A percentile compares a stretch with the other conserved stretches of the same genome.
Conservation (phyloP, 768 basidiomycete species). For the Hygrophorus pudorinus region DNA sequence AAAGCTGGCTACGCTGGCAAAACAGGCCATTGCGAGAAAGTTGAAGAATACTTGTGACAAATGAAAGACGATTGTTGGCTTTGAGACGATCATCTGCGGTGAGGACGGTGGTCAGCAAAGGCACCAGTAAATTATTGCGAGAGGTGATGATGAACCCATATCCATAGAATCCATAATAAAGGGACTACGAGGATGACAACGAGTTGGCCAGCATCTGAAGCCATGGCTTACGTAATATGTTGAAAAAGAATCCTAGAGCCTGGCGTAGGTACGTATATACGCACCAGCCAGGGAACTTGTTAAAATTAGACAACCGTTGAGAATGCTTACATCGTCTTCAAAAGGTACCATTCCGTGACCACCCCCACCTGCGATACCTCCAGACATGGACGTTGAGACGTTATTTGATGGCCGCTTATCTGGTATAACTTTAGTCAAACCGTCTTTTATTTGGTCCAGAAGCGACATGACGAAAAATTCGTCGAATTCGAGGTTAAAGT, state of each 20-base stretch:
- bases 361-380: conserved; percentile 48
- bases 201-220: conserved; percentile 35
- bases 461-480: conserved; percentile 20
- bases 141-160: conserved; percentile 43
- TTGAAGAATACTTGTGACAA: conserved; percentile 82
- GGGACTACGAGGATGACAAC: conserved; percentile 59
- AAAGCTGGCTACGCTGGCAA: conserved; percentile 81
- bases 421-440: conserved; percentile 36
- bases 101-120: conserved; percentile 9
- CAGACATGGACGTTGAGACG: conserved; percentile 30
- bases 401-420: conserved; percentile 25
- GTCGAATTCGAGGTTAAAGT: neutral
- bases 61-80: conserved; percentile 71
- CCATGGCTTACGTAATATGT: conserved; percentile 29
- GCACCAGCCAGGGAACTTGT: conserved; percentile 4
- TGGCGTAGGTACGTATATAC: conserved; percentile 3
- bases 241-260: conserved; percentile 6
- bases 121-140: conserved; percentile 1
- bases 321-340: conserved; percentile 61
- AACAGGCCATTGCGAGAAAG: conserved; percentile 87
- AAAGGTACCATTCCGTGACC: conserved; percentile 51
- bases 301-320: conserved; percentile 2
- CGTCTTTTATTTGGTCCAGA: conserved; percentile 47
- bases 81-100: conserved; percentile 75
- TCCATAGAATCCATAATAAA: conserved; percentile 54